Percentiles rank a stretch among this genome's conserved stretches.
Conservation (phyloP, 768 basidiomycete species). For the Dictyophora rubrovolvata region DNA sequence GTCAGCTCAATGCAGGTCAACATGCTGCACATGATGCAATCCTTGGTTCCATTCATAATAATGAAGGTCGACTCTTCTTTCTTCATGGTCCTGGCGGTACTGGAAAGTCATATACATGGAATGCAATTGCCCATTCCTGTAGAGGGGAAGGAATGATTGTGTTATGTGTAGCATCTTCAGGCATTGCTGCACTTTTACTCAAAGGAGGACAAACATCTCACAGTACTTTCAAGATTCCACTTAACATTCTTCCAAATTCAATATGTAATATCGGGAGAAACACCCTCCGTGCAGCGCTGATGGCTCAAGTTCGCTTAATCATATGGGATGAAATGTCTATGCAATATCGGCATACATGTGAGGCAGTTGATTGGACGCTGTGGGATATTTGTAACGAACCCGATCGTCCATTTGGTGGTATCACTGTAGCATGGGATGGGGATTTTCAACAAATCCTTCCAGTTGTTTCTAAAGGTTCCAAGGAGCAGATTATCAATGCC, state of each 20-base stretch:
- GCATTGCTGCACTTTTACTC: constrained; percentile 36
- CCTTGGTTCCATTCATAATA: constrained; percentile 17
- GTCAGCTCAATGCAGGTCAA: constrained; percentile 23
- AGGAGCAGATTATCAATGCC: constrained; percentile 29
- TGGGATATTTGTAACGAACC: constrained; percentile 22
- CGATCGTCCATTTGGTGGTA: constrained; percentile 30
- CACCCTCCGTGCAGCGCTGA: constrained; percentile 20
- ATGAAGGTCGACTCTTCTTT: constrained; percentile 24
- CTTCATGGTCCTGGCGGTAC: constrained; percentile 33
- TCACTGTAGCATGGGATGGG: constrained; percentile 37
- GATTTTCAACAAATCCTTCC: constrained; percentile 41
- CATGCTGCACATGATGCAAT: constrained; percentile 20
- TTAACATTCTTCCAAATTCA: constrained; percentile 21
- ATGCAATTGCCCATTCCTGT: constrained; percentile 23
- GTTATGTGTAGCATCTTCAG: constrained; percentile 41
- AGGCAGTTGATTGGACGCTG: constrained; percentile 31
- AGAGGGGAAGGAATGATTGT: constrained; percentile 22
- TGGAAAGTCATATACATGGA: constrained; percentile 38
- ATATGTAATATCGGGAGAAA: constrained; percentile 27
- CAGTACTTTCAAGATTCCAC: constrained; percentile 38
- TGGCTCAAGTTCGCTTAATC: constrained; percentile 24
- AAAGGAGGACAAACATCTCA: constrained; percentile 36
- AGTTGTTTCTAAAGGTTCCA: constrained; percentile 27
- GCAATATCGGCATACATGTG: constrained; percentile 27
- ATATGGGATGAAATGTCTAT: constrained; percentile 37